Percentiles rank a stretch among this genome's conserved stretches.
Evolutionary conservation across 1,284 basidiomycete species (phyloP).

Genomic region (Phellopilus nigrolimitatus): DNA sequence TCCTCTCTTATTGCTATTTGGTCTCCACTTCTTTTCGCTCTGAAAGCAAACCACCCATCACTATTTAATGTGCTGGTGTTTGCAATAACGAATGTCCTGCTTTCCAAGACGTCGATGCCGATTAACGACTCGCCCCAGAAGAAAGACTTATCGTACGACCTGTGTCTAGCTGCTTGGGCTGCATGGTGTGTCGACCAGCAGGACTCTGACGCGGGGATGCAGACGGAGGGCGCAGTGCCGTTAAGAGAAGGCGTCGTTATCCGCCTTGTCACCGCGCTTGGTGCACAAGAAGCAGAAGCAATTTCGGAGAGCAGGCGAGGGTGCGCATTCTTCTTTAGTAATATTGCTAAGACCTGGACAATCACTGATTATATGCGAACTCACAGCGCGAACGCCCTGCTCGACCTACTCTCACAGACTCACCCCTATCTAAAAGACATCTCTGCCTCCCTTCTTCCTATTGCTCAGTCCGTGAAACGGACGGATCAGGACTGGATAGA

Average conservation of each 20-base stretch:
- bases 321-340: conserved; percentile 30
- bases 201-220: conserved; percentile 28
- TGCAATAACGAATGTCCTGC: conserved; percentile 44
- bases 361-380: background rate
- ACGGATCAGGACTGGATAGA: conserved; percentile 42
- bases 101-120: conserved; percentile 23
- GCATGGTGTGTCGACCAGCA: conserved; percentile 50
- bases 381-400: conserved; percentile 34
- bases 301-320: conserved; percentile 29
- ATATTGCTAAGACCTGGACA: background rate
- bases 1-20: conserved; percentile 57
- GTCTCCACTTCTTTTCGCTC: conserved; percentile 61
- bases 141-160: conserved; percentile 42
- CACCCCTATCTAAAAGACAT: conserved; percentile 34
- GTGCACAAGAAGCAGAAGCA: conserved; percentile 31
- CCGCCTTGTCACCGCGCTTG: conserved; percentile 44
- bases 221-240: conserved; percentile 29
- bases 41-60: conserved; percentile 52
- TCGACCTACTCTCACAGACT: conserved; percentile 36
- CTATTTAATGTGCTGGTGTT: conserved; percentile 50
- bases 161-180: conserved; percentile 63
- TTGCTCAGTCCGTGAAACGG: conserved; percentile 4
- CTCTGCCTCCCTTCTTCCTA: conserved; percentile 24
- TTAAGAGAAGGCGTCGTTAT: conserved; percentile 31
- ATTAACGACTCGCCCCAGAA: conserved; percentile 9